Base-by-base conservation (phyloP, 257 asterid genomes). In the Fraxinus anomala region DNA sequence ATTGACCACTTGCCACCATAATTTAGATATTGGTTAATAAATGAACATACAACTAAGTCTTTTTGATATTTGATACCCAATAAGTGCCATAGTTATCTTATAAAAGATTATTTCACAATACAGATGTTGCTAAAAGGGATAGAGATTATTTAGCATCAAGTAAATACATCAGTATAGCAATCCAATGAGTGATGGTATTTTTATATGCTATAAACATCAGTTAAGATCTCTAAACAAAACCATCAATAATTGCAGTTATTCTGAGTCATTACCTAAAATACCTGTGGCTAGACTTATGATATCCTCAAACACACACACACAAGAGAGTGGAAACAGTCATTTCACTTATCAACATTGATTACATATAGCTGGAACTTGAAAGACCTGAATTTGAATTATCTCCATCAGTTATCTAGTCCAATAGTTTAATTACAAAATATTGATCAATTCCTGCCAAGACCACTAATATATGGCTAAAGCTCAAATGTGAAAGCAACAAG, bases 1-100 rank as follows among this genome's bases (percentile, higher is more conserved):
- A 24, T 26, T 68, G 26, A 21, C 63, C 72, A 24, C n/a, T 8
- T 68, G 30, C 59, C 16, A 21, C 28, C 65, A 40, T 40, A 6
- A 33, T 59, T 42, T 47, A 34, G 36, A 31, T 31, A 28, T 73
- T 44, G 69, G 16, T 54, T 26, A 47, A 17, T n/a, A 23, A 51
- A 74, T 68, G 72, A 68, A 54, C n/a, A 54, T 80, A 68, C 65
- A 47, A 59, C 67, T 63, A 67, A 21, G 21, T 21, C 10, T 73
- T 37, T 68, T 68, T 28, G 44, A 36, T 68, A 49, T 40, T 19
- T 37, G 66, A 44, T 65, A 12, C 74, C 47, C 70, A 70, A n/a
- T 12, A 75, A 59, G 36, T 54, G 59, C 66, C 31, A 34, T 19
- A 68, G 1, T 59, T 24, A 70, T 31, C 73, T 67, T 78, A 40